Percentiles rank a stretch among this genome's conserved stretches.
phyloP scores from a whole-genome alignment of 73 alveolate species.

The Tetrahymena elliotti region DNA sequence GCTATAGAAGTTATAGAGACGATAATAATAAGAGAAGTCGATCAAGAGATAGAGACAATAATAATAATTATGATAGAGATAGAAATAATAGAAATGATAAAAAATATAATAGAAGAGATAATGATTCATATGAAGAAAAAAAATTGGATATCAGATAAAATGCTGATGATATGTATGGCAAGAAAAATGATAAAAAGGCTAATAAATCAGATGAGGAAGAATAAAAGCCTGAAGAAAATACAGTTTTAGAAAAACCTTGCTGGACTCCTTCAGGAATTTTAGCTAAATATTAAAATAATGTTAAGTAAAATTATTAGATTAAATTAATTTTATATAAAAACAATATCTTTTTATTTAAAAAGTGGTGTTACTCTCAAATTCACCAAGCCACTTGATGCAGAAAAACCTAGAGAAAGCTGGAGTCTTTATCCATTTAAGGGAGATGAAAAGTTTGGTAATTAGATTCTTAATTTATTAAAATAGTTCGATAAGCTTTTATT shows the following conservation, averaged over 20 bases:
- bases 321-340: not conserved
- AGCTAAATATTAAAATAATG: slow-evolving; percentile 41
- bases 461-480: not conserved
- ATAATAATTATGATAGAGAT: not conserved
- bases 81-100: not conserved
- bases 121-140: not conserved
- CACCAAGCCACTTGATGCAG: slow-evolving; percentile 43
- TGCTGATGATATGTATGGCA: not conserved
- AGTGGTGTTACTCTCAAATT: slow-evolving; percentile 15
- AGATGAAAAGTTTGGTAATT: slow-evolving; percentile 1
- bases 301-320: not conserved
- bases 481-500: not conserved
- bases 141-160: not conserved
- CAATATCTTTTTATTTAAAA: not conserved
- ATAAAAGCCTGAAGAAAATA: not conserved
- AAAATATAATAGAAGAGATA: not conserved
- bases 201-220: not conserved
- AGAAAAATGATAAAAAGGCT: not conserved
- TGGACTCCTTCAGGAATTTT: slow-evolving; percentile 51
- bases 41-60: not conserved
- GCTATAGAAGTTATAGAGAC: not conserved
- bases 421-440: slow-evolving; percentile 35
- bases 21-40: not conserved
- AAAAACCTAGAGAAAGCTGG: slow-evolving; percentile 36
- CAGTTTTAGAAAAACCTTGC: slow-evolving; percentile 17